Base-by-base conservation (phyloP, 345 rosid genomes). In the Mallotus nudiflorus region DNA sequence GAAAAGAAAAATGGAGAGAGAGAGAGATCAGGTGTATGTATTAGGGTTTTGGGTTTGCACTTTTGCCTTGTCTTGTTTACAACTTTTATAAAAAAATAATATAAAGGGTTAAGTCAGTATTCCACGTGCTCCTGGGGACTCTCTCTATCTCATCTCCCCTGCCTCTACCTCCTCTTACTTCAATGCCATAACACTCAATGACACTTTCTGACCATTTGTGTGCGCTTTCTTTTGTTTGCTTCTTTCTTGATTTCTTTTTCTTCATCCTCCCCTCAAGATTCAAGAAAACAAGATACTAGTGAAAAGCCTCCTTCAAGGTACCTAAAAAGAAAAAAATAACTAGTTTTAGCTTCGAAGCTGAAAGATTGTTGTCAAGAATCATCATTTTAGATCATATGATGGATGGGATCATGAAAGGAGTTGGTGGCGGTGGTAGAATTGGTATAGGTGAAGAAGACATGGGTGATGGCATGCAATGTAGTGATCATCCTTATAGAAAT, bases 381-480 rank as follows among this genome's bases (percentile, higher is more conserved):
- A 40, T 19, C 25, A 13, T 24, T 15, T 20, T 31, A 39, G 57
- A 12, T 25, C n/a, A 14, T 20, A 64, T 31, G 54, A 80, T 76
- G 82, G 81, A 81, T 28, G 84, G 65, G 6, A 62, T 60, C 10
- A 68, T 65, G n/a, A 75, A 72, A 62, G 81, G 76, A n/a, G 75
- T 73, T 29, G 80, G 52, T 15, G 70, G 59, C 31, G 29, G 66
- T 62, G 40, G 69, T 37, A 65, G 67, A 24, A 76, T 76, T 69
- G 91, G 81, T 59, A 78, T 78, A 61, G 82, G 79, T 2, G 84
- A 77, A 64, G 97, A 88, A 6, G 97, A 92, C 39, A 77, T 85
- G 83, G 91, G 89, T 1, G 97, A 92, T 72, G 97, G 97, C 0
- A 90, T 87, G 91, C 90, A 87, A 64, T 90, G 99, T 71, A 73